Conservation (phyloP, 2,329 filamentous ascomycete genomes). For the Aureobasidium subglaciale region DNA sequence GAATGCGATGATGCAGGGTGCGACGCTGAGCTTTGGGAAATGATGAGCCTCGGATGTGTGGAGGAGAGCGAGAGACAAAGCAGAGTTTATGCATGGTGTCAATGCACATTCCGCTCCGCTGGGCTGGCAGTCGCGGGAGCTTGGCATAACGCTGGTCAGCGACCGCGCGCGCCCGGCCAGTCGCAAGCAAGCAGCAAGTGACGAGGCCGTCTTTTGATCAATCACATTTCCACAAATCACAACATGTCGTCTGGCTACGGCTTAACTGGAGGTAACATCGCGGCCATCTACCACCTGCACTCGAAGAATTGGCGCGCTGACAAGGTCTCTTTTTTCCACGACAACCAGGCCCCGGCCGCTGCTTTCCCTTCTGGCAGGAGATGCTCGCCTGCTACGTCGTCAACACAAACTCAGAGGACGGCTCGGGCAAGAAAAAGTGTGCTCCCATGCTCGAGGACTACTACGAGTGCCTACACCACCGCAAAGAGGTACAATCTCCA, state of each 20-base stretch:
- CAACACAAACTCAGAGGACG: conserved; percentile 74
- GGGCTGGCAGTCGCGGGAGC: neutral
- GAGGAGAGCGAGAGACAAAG: neutral
- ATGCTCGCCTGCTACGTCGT: conserved; percentile 96
- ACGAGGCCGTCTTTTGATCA: neutral
- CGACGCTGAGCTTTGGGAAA: neutral
- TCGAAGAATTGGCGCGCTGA: neutral
- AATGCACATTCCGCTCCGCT: neutral
- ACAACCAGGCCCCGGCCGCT: conserved; percentile 60
- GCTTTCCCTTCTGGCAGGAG: conserved; percentile 99
- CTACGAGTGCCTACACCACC: conserved; percentile 97
- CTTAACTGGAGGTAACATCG: conserved; percentile 66
- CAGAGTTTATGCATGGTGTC: too few relatives aligned
- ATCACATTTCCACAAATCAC: conserved; percentile 7
- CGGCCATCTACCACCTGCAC: neutral
- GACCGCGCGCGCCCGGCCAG: conserved; percentile 3
- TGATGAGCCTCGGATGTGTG: neutral
- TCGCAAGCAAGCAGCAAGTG: neutral
- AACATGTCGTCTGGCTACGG: conserved; percentile 78
- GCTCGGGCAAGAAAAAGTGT: conserved; percentile 82
- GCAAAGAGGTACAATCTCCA: conserved; percentile 74
- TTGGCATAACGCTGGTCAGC: neutral
- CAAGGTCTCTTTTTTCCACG: conserved; percentile 13
- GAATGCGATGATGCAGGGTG: conserved; percentile 4
- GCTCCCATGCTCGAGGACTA: conserved; percentile 83